Evolutionary conservation across 176 grass and related monocot genomes (phyloP), one percentile per base, ranked within the genome.

Genomic region (Aegilops sharonensis): DNA sequence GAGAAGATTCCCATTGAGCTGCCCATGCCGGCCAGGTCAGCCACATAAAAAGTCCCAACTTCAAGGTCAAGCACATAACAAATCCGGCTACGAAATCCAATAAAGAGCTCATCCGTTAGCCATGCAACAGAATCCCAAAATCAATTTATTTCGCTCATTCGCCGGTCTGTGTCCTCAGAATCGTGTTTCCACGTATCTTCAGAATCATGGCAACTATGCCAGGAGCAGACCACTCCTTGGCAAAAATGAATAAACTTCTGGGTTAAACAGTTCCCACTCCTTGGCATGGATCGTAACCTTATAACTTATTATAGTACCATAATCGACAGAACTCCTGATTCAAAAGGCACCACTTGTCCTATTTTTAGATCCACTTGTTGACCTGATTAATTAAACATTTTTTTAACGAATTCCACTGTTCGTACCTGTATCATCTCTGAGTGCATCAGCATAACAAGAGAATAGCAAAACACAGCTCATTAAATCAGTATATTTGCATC

Each of bases 61-160:
- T 85, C 9, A 78, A 85, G 77, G 64, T 85, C 70, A 91, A 88
- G 86, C 90, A 77, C 68, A 85, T 39, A 64, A 81, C 40, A 81
- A 78, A 40, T 77, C 21, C 30, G 71, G 65, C 42, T 65, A 65
- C 65, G 18, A 78, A 72, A 81, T 65, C 78, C 50, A 72, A 42
- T n/a, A 60, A 64, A 81, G 40, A 72, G 63, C 17, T 81, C 29
- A 62, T 68, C 35, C 21, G 29, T 70, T 78, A 24, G 17, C 62
- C 39, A 69, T 70, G 81, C 20, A 72, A 60, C 32, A 32, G 66
- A 36, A 78, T 61, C 66, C 47, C 68, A 24, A 11, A 78, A 34
- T 29, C 36, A 70, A 80, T 6, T n/a, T 57, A 70, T 70, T 34
- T 62, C 74, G 77, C 6, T 78, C 4, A 30, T 75, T 21, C 7